Evolutionary conservation across 495 filamentous ascomycete species (phyloP).

Genomic region (Penicillium egyptiacum): DNA sequence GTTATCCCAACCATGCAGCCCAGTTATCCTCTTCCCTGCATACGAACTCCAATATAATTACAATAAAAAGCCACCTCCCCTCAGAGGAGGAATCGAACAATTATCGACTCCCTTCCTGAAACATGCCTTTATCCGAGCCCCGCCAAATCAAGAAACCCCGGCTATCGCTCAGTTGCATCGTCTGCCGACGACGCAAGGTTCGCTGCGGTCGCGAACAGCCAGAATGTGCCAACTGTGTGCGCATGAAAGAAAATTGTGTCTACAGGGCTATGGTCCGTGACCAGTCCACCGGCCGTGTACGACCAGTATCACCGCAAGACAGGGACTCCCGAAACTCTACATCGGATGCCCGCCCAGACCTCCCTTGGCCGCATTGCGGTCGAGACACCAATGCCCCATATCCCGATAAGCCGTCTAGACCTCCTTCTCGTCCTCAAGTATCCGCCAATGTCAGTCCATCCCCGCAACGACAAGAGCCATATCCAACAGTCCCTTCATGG

Average conservation of each 20-base stretch:
- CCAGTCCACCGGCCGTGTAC: neutral
- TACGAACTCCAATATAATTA: no score
- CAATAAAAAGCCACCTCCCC: neutral
- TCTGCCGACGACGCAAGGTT: slow-evolving; percentile 31
- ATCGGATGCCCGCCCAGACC: no score
- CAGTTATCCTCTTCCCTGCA: no score
- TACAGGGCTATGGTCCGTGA: no score
- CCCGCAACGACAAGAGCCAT: neutral
- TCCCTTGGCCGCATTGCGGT: no score
- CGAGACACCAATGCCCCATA: no score
- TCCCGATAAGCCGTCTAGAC: no score
- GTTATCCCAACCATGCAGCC: no score
- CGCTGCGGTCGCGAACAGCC: slow-evolving; percentile 29
- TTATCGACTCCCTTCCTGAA: neutral
- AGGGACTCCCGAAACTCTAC: no score
- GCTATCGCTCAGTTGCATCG: slow-evolving; percentile 25
- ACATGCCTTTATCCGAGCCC: neutral
- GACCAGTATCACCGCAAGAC: neutral
- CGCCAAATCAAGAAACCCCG: slow-evolving; percentile 23
- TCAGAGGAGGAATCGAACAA: neutral
- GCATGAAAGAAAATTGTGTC: slow-evolving; percentile 24
- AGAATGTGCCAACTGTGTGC: slow-evolving; percentile 27
- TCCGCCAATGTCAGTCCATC: no score
- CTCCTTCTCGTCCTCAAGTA: no score
- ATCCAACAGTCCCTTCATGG: neutral